These are phyloP conservation scores for Nakazawaea peltata DNA, from an alignment of 805 yeast genomes.

Conservation along the genomic window DNA sequence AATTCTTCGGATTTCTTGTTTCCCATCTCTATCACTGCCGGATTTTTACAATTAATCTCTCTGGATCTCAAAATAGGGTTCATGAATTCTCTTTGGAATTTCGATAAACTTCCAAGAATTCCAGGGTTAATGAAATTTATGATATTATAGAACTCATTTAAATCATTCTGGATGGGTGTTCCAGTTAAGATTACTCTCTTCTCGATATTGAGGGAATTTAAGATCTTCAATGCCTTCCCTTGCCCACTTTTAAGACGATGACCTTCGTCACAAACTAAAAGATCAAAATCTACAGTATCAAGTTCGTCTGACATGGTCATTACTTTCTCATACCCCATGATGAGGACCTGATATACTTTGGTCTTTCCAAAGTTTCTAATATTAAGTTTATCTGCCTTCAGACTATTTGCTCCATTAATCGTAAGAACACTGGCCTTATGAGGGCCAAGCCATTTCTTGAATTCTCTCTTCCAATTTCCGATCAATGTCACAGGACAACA, in stretches of 20 bases:
- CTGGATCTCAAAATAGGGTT: slow-evolving; percentile 68
- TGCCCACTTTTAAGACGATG: slow-evolving; percentile 75
- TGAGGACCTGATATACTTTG: slow-evolving; percentile 71
- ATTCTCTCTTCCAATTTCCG: slow-evolving; percentile 82
- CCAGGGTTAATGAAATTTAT: slow-evolving; percentile 84
- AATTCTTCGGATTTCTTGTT: slow-evolving; percentile 55
- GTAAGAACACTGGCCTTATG: slow-evolving; percentile 62
- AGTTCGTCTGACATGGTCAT: slow-evolving; percentile 45
- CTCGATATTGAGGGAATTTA: slow-evolving; percentile 45
- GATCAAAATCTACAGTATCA: slow-evolving; percentile 41
- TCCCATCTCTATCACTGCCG: slow-evolving; percentile 45
- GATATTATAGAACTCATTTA: slow-evolving; percentile 73
- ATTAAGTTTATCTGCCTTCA: slow-evolving; percentile 46
- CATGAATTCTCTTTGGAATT: slow-evolving; percentile 54
- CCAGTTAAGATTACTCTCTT: slow-evolving; percentile 71
- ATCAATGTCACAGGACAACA: slow-evolving; percentile 91
- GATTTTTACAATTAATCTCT: slow-evolving; percentile 50
- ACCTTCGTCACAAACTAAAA: slow-evolving; percentile 91
- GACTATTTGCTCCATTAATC: slow-evolving; percentile 38
- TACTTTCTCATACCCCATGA: slow-evolving; percentile 84
- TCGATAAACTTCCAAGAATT: slow-evolving; percentile 52
- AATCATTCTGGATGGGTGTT: slow-evolving; percentile 91
- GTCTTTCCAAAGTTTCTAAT: slow-evolving; percentile 57
- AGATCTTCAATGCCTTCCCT: slow-evolving; percentile 62
- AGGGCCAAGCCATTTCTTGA: slow-evolving; percentile 77